Evolutionary conservation across 805 yeast genomes (phyloP).

Genomic region (Wickerhamomyces canadensis): DNA sequence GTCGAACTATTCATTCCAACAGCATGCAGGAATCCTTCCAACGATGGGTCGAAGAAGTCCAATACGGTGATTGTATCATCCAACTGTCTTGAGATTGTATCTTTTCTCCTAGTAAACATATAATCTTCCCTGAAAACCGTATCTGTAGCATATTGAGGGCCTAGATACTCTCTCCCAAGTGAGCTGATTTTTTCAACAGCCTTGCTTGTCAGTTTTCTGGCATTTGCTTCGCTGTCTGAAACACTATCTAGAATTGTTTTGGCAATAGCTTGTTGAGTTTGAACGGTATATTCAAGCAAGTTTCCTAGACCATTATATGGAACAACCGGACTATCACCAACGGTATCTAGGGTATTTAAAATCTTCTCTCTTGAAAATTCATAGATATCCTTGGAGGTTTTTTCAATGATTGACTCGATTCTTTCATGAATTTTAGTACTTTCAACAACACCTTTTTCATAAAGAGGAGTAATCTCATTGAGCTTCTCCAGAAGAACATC

Average conservation of each 20-base stretch:
- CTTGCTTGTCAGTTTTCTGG: conserved; percentile 52
- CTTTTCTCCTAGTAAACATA: conserved; percentile 79
- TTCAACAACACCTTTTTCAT: conserved; percentile 45
- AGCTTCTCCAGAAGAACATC: conserved; percentile 44
- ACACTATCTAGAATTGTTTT: conserved; percentile 63
- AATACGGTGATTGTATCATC: conserved; percentile 52
- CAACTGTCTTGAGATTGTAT: conserved; percentile 52
- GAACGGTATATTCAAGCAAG: conserved; percentile 61
- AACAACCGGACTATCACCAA: conserved; percentile 47
- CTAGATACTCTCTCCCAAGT: conserved; percentile 60
- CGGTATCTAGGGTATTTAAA: conserved; percentile 40
- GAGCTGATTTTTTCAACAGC: conserved; percentile 58
- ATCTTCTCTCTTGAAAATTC: conserved; percentile 53
- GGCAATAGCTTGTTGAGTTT: conserved; percentile 64
- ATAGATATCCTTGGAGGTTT: conserved; percentile 51
- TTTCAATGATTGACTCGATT: conserved; percentile 61
- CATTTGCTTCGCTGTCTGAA: conserved; percentile 56
- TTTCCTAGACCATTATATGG: conserved; percentile 58
- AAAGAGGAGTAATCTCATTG: conserved; percentile 55
- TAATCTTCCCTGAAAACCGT: conserved; percentile 62
- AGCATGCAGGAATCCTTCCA: conserved; percentile 46
- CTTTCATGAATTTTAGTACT: conserved; percentile 52
- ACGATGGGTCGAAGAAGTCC: conserved; percentile 80
- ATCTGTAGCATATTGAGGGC: conserved; percentile 50
- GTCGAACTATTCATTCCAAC: conserved; percentile 24